Base-by-base conservation (phyloP, 805 yeast species). In the Lipomyces orientalis region DNA sequence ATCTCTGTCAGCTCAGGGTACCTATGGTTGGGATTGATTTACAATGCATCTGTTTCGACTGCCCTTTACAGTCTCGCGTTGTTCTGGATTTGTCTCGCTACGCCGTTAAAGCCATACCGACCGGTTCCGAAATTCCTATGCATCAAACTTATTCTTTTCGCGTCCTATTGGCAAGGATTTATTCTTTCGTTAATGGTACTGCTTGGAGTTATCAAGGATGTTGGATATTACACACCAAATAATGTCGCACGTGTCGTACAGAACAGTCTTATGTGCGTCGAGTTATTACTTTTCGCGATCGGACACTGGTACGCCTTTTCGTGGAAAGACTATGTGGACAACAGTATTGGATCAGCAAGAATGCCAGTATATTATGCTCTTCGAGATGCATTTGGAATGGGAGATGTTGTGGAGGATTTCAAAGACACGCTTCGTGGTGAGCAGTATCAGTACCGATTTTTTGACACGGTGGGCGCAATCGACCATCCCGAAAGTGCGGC, bases 121-220 rank as follows among this genome's bases (percentile, higher is more conserved):
- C 98, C 98, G 2, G 88, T 95, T 85, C 93, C 96, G 10, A 74
- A 74, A 79, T 95, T 95, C 77, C 77, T 95, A 52, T 93, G 98
- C 79, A 97, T 95, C 58, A 95, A 95, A 76, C 83, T 93, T 70
- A 92, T 95, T 64, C 93, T 95, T 60, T 95, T 95, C 82, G 98
- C 97, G 31, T 90, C 97, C n/a, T 95, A 93, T 77, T 95, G 99
- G 99, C 99, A 95, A 76, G 92, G 96, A 80, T 84, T 79, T 80
- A 83, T 75, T 72, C 83, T 73, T 84, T 88, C 63, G 60, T 81
- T 55, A 71, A 86, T 68, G 66, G 77, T 54, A 73, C 80, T 62
- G 74, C 77, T 68, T 64, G 79, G 73, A 67, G 62, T 66, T 54
- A 73, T 74, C 64, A 75, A 67, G 7, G 81, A 79, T 59, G 78